Conservation (phyloP, 768 basidiomycete species). For the Xanthoconium purpureum region DNA sequence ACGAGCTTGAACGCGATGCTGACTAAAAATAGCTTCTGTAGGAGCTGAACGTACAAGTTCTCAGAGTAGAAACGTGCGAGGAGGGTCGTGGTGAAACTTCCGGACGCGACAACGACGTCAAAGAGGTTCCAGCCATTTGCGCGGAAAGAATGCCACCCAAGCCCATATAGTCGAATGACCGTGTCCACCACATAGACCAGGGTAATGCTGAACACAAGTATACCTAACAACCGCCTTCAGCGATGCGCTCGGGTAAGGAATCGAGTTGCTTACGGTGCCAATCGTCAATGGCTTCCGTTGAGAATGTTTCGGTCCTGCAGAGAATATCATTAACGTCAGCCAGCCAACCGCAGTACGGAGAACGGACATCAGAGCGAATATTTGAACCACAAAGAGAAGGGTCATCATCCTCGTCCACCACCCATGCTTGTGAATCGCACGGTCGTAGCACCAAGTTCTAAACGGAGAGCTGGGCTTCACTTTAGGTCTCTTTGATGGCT, state of each 20-base stretch:
- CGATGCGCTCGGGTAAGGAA: constrained; percentile 1
- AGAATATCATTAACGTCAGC: not conserved
- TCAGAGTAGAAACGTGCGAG: constrained; percentile 55
- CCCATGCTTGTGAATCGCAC: constrained; percentile 88
- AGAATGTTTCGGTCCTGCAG: constrained; percentile 77
- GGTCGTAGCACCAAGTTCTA: constrained; percentile 86
- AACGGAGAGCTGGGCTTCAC: constrained; percentile 50
- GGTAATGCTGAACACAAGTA: constrained; percentile 73
- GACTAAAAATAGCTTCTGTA: constrained; percentile 90
- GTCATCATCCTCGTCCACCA: constrained; percentile 89
- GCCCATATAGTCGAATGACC: constrained; percentile 70
- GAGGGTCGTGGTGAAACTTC: constrained; percentile 81
- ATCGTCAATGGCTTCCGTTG: constrained; percentile 46
- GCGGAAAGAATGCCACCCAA: constrained; percentile 82
- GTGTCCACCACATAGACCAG: constrained; percentile 76
- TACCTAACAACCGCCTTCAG: constrained; percentile 44
- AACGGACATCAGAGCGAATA: constrained; percentile 76
- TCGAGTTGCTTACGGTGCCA: constrained; percentile 52
- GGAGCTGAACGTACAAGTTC: constrained; percentile 55
- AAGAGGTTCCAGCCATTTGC: constrained; percentile 94
- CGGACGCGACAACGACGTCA: constrained; percentile 75
- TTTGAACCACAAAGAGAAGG: constrained; percentile 73
- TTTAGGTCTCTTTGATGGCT: constrained; percentile 80
- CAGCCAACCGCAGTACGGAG: not conserved
- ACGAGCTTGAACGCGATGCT: constrained; percentile 93